Evolutionary conservation across 352 stramenopile species (phyloP).

Genomic region (Globisporangium heterothallicum): DNA sequence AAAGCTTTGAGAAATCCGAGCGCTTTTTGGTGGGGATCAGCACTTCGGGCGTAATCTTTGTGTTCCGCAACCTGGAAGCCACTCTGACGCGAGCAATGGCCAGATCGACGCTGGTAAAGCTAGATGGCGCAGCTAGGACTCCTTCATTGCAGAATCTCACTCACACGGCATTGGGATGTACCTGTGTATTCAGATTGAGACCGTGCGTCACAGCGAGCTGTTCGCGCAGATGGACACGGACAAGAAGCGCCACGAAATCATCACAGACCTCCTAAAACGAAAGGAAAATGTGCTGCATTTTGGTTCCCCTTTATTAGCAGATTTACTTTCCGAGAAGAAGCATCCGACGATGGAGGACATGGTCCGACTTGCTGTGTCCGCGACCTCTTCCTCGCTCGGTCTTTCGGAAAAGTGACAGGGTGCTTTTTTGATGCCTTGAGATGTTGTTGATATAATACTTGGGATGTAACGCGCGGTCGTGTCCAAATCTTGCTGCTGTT

Average conservation of each 20-base stretch:
- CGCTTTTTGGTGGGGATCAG: constrained; percentile 53
- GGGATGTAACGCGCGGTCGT: not conserved
- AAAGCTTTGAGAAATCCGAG: constrained; percentile 22
- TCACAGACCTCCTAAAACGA: constrained; percentile 24
- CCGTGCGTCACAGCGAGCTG: constrained; percentile 29
- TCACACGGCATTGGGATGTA: not conserved
- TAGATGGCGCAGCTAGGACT: not conserved
- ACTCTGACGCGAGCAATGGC: constrained; percentile 42
- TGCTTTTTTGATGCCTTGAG: no score
- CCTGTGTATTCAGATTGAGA: constrained; percentile 22
- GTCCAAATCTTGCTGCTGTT: not conserved
- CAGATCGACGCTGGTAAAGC: constrained; percentile 34
- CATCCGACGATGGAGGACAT: constrained; percentile 12
- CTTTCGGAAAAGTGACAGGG: no score
- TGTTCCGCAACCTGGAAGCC: constrained; percentile 43
- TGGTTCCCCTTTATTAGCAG: constrained; percentile 1
- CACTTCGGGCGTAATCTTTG: constrained; percentile 58
- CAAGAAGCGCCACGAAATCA: constrained; percentile 34
- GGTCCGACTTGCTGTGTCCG: constrained; percentile 11
- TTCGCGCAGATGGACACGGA: constrained; percentile 31
- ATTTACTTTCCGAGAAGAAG: constrained; percentile 3
- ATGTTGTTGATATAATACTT: constrained; percentile 16
- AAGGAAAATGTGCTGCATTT: not conserved
- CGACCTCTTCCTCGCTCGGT: constrained; percentile 15
- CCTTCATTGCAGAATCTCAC: not conserved